Percentiles rank a stretch among this genome's conserved stretches.
phyloP scores from a whole-genome alignment of 352 stramenopile species.

The Phytophthora ohioensis region DNA sequence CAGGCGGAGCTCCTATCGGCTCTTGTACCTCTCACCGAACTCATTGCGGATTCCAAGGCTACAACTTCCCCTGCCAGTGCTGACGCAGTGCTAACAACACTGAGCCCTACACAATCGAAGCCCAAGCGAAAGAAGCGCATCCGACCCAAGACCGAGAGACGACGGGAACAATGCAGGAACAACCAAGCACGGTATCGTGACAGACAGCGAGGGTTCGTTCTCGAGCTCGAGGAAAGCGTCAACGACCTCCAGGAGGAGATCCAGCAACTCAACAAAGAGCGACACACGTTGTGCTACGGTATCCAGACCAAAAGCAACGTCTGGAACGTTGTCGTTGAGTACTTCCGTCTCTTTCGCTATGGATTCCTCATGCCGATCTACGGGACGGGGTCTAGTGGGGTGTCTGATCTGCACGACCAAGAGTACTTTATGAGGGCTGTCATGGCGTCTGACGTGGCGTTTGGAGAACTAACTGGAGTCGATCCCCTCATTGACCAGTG shows the following conservation, averaged over 20 bases:
- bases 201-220: constrained; percentile 32
- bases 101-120: neutral
- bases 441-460: constrained; percentile 25
- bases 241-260: constrained; percentile 35
- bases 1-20: constrained; percentile 17
- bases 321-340: constrained; percentile 28
- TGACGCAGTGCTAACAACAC: neutral
- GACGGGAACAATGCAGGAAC: constrained; percentile 49
- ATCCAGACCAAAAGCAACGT: constrained; percentile 22
- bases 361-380: constrained; percentile 10
- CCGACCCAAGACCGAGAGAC: constrained; percentile 44
- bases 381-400: neutral
- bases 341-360: constrained; percentile 32
- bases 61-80: neutral
- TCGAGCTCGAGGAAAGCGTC: constrained; percentile 32
- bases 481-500: constrained; percentile 39
- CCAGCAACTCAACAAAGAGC: constrained; percentile 11
- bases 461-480: constrained; percentile 27
- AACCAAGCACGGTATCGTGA: constrained; percentile 60
- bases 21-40: constrained; percentile 19
- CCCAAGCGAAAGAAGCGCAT: constrained; percentile 47
- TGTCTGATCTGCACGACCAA: constrained; percentile 6
- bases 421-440: constrained; percentile 33
- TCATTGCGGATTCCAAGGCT: constrained; percentile 21
- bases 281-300: constrained; percentile 17